Evolutionary conservation across 129 eudicot species (phyloP).

Genomic region (Chrysanthemum lavandulifolium): DNA sequence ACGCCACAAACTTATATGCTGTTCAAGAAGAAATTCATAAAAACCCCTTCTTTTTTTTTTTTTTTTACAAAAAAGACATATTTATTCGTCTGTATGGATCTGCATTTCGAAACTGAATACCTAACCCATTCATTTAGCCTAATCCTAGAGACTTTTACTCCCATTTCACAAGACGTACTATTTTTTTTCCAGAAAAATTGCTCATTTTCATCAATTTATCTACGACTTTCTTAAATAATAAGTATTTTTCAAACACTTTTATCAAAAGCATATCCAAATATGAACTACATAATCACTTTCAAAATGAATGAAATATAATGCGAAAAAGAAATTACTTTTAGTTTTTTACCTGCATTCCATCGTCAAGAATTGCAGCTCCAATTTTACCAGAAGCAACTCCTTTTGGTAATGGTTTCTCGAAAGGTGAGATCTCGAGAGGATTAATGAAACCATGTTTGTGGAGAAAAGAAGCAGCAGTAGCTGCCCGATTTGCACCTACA

Average conservation of each 20-base stretch:
- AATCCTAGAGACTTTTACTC: too few relatives aligned
- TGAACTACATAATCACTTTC: neutral
- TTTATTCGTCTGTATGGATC: neutral
- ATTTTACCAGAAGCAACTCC: conserved; percentile 36
- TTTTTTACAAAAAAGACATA: neutral
- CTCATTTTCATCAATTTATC: neutral
- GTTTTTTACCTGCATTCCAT: conserved; percentile 88
- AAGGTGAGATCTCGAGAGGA: conserved; percentile 24
- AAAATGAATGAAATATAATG: neutral
- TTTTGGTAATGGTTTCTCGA: conserved; percentile 21
- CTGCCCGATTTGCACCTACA: conserved; percentile 73
- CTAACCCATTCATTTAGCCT: neutral
- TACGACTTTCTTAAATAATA: too few relatives aligned
- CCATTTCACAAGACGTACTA: neutral
- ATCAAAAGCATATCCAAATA: neutral
- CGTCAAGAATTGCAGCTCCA: conserved; percentile 72
- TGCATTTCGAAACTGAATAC: neutral
- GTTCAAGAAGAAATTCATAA: conserved; percentile 24
- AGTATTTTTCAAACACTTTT: too few relatives aligned
- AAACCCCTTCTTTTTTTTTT: neutral
- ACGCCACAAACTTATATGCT: conserved; percentile 72
- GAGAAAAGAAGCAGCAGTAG: conserved; percentile 53
- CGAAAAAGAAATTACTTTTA: neutral
- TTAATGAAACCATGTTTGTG: conserved; percentile 40
- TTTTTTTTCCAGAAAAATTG: neutral